Percentiles rank a stretch among this genome's conserved stretches.
Conservation (phyloP, 116 monocot genomes). For the Cymodocea nodosa region DNA sequence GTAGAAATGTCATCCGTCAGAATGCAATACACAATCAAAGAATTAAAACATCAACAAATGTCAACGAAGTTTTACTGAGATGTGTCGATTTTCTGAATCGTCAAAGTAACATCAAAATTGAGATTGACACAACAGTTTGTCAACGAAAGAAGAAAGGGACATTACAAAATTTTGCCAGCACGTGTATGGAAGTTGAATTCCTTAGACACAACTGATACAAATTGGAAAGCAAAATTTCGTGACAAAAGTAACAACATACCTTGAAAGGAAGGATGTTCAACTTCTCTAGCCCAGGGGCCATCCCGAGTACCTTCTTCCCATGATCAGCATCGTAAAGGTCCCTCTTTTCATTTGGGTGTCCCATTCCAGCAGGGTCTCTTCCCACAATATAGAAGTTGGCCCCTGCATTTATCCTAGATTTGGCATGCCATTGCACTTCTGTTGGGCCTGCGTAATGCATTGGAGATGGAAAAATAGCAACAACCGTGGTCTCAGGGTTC, state of each 20-base stretch:
- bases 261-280: slow-evolving; percentile 90
- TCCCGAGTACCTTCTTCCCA: slow-evolving; percentile 93
- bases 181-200: neutral
- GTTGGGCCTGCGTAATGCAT: slow-evolving; percentile 99
- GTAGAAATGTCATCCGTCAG: neutral
- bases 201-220: neutral
- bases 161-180: too few species aligned
- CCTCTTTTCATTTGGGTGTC: slow-evolving; percentile 86
- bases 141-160: too few species aligned
- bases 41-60: too few species aligned
- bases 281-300: slow-evolving; percentile 90
- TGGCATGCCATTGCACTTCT: slow-evolving; percentile 99
- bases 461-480: slow-evolving; percentile 92
- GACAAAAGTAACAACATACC: slow-evolving; percentile 23
- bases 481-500: slow-evolving; percentile 84
- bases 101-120: too few species aligned
- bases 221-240: neutral
- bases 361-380: slow-evolving; percentile 96
- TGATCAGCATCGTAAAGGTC: slow-evolving; percentile 96
- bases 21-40: too few species aligned
- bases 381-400: slow-evolving; percentile 99
- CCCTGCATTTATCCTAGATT: slow-evolving; percentile 88
- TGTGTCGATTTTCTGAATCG: too few species aligned
- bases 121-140: too few species aligned
- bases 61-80: too few species aligned